Percentiles rank a stretch among this genome's conserved stretches.
These are phyloP conservation scores for Phialophora chinensis DNA, from an alignment of 2,329 filamentous ascomycete species.

Conservation along the genomic window DNA sequence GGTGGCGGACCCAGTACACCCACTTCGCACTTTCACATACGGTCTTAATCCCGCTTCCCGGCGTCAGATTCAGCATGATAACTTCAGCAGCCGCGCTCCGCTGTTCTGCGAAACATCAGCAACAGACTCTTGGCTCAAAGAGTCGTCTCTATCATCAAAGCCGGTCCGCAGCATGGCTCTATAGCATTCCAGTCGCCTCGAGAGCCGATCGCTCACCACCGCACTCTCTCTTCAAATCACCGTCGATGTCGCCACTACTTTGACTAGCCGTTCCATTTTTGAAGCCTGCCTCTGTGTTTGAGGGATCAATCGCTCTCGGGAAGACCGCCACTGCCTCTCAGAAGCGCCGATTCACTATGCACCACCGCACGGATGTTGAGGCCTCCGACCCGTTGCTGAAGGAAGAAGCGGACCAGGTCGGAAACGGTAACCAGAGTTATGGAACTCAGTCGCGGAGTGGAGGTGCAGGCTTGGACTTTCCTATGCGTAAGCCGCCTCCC, in stretches of 20 bases:
- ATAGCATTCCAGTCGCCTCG: not conserved
- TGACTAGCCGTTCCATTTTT: conserved; percentile 15
- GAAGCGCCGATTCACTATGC: conserved; percentile 19
- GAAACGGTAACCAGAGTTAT: not conserved
- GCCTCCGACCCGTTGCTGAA: conserved; percentile 19
- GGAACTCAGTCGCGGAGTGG: not conserved
- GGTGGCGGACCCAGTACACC: conserved; percentile 4
- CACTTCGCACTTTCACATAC: conserved; percentile 1
- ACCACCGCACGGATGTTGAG: conserved; percentile 12
- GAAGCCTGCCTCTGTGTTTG: conserved; percentile 19
- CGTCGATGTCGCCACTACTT: conserved; percentile 4
- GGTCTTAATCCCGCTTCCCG: not conserved
- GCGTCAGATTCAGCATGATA: conserved; percentile 4
- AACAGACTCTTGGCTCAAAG: not conserved
- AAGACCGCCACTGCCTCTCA: not conserved
- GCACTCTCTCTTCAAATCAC: not conserved
- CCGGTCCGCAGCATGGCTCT: conserved; percentile 8
- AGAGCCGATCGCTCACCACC: not conserved
- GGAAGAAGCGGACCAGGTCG: conserved; percentile 1
- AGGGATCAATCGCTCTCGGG: conserved; percentile 1
- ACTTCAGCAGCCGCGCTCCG: not conserved
- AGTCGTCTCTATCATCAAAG: not conserved
- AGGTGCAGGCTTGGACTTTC: conserved; percentile 14
- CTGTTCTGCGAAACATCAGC: not conserved
- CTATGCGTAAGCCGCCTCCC: conserved; percentile 12